Evolutionary conservation across 2,329 filamentous ascomycete species (phyloP).

Genomic region (Beauveria medogensis): DNA sequence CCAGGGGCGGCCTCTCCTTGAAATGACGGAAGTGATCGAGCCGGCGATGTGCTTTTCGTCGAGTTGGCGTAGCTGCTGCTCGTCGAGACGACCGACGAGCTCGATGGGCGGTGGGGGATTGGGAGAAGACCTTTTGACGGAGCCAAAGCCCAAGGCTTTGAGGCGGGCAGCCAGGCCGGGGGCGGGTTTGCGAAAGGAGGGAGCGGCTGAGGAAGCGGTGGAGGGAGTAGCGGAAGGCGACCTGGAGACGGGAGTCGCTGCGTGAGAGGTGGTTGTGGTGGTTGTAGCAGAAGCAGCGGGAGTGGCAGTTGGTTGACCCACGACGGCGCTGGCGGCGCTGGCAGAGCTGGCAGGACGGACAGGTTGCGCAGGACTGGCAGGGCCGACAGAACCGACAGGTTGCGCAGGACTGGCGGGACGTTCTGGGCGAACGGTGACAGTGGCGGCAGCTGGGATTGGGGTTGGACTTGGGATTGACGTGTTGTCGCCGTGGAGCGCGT

Average conservation of each 20-base stretch:
- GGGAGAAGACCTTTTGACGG: conserved; percentile 28
- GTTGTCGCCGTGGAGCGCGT: conserved; percentile 3
- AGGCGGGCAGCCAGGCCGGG: conserved; percentile 57
- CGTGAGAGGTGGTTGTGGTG: not conserved
- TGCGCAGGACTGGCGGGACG: too few species aligned
- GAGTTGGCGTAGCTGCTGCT: conserved; percentile 61
- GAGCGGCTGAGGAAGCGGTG: conserved; percentile 17
- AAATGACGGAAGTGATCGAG: conserved; percentile 41
- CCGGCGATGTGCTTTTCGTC: conserved; percentile 58
- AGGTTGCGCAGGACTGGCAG: too few species aligned
- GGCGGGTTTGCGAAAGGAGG: conserved; percentile 46
- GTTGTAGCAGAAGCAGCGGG: conserved; percentile 3
- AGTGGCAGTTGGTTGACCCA: not conserved
- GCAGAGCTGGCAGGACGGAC: not conserved
- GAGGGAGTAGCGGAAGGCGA: conserved; percentile 3
- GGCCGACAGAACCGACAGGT: too few species aligned
- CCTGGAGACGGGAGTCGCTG: not conserved
- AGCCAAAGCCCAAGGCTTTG: conserved; percentile 55
- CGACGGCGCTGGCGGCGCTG: not conserved
- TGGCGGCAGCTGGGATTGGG: not conserved
- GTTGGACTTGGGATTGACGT: conserved; percentile 1
- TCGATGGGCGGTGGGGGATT: conserved; percentile 26
- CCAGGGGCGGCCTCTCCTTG: conserved; percentile 64
- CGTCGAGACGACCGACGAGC: conserved; percentile 58
- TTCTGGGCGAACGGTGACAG: not conserved